Conservation (phyloP, 345 rosid species). For the Lepidium aucheri region DNA sequence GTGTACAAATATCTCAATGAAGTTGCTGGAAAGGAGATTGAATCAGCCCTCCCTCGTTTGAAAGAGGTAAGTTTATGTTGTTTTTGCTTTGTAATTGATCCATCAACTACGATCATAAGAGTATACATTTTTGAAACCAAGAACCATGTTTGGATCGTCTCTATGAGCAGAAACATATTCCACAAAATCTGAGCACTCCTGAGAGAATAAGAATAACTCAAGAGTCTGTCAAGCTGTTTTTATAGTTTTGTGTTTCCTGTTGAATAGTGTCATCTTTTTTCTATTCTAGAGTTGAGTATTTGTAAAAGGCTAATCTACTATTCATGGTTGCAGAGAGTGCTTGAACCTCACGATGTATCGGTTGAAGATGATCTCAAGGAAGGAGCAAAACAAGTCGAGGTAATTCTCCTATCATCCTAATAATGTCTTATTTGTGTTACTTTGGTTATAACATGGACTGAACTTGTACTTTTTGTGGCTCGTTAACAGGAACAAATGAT, state of each 20-base stretch:
- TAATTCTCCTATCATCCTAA: constrained; percentile 13
- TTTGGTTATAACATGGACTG: constrained; percentile 39
- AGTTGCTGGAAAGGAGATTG: constrained; percentile 51
- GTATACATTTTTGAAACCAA: background rate
- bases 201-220: background rate
- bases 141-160: background rate
- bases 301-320: background rate
- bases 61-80: constrained; percentile 46
- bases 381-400: constrained; percentile 84
- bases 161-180: background rate
- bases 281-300: background rate
- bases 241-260: background rate
- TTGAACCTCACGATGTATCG: constrained; percentile 61
- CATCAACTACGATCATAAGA: background rate
- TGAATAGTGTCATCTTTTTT: background rate
- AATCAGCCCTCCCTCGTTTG: constrained; percentile 46
- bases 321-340: constrained; percentile 38
- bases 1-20: constrained; percentile 48
- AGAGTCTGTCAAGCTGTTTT: background rate
- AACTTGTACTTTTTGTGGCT: constrained; percentile 31
- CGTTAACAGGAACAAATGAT: constrained; percentile 44
- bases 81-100: background rate
- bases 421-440: background rate
- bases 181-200: background rate
- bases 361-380: constrained; percentile 79